Percentiles rank a stretch among this genome's conserved stretches.
phyloP scores from a whole-genome alignment of 768 basidiomycete genomes.

The Agaricus bisporus region DNA sequence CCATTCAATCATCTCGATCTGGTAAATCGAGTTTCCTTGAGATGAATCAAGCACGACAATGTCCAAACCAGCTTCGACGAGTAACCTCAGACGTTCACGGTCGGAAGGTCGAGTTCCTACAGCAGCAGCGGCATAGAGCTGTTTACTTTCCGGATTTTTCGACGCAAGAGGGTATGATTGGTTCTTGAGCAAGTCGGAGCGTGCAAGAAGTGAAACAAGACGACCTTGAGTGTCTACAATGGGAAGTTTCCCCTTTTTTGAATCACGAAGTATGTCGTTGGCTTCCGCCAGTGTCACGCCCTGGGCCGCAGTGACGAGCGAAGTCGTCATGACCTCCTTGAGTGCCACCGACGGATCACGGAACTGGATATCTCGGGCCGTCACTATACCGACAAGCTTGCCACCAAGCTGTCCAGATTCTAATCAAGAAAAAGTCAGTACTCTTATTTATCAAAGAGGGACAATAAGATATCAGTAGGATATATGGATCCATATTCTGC shows the following conservation, averaged over 20 bases:
- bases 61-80: slow-evolving; percentile 93
- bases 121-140: slow-evolving; percentile 94
- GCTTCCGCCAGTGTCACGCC: slow-evolving; percentile 91
- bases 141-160: slow-evolving; percentile 87
- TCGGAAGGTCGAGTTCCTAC: slow-evolving; percentile 91
- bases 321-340: slow-evolving; percentile 82
- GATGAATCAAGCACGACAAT: slow-evolving; percentile 94
- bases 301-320: slow-evolving; percentile 78
- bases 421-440: slow-evolving; percentile 23
- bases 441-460: neutral
- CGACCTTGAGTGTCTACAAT: slow-evolving; percentile 47
- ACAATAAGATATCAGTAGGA: slow-evolving; percentile 28
- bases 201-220: slow-evolving; percentile 77
- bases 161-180: slow-evolving; percentile 94
- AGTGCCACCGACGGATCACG: slow-evolving; percentile 60
- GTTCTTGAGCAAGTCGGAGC: slow-evolving; percentile 96
- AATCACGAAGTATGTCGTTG: slow-evolving; percentile 90
- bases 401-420: slow-evolving; percentile 85
- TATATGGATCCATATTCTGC: slow-evolving; percentile 46
- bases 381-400: slow-evolving; percentile 94
- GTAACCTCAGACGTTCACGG: slow-evolving; percentile 73
- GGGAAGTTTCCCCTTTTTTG: slow-evolving; percentile 97
- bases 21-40: slow-evolving; percentile 92
- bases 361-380: slow-evolving; percentile 95
- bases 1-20: slow-evolving; percentile 92